A percentile compares a stretch with the other conserved stretches of the same genome.
phyloP scores from a whole-genome alignment of 345 rosid genomes.

The Cochlearia excelsa region DNA sequence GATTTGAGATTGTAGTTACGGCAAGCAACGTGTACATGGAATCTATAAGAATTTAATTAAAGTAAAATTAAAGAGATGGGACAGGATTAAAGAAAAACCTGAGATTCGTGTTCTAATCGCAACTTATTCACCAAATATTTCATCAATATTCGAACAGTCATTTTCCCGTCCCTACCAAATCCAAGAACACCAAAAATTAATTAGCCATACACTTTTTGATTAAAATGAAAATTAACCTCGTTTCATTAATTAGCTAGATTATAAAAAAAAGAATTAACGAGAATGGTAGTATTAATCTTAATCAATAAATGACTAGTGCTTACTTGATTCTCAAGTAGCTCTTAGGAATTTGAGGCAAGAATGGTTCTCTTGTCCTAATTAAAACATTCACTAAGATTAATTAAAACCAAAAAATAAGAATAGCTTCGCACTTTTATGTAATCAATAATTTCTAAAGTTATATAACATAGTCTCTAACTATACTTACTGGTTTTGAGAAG shows the following conservation, averaged over 20 bases:
- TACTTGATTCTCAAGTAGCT: slow-evolving; percentile 99
- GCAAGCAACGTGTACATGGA: slow-evolving; percentile 40
- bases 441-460: not conserved
- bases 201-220: slow-evolving; percentile 19
- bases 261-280: not conserved
- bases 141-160: slow-evolving; percentile 85
- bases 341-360: slow-evolving; percentile 90
- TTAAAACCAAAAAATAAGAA: not conserved
- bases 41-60: slow-evolving; percentile 27
- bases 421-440: not conserved
- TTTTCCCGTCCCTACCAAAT: slow-evolving; percentile 82
- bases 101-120: slow-evolving; percentile 87
- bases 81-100: slow-evolving; percentile 51
- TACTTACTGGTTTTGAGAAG: slow-evolving; percentile 93
- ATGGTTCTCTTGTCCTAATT: slow-evolving; percentile 69
- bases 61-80: slow-evolving; percentile 14
- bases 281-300: slow-evolving; percentile 4
- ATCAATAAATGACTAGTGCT: slow-evolving; percentile 11
- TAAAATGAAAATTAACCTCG: slow-evolving; percentile 8
- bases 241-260: slow-evolving; percentile 17
- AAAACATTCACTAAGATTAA: slow-evolving; percentile 4
- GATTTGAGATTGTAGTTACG: slow-evolving; percentile 37
- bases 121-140: slow-evolving; percentile 96
- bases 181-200: slow-evolving; percentile 27
- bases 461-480: not conserved